Evolutionary conservation across 1,284 basidiomycete genomes (phyloP).

Genomic region (Paramarasmius palmivorus): DNA sequence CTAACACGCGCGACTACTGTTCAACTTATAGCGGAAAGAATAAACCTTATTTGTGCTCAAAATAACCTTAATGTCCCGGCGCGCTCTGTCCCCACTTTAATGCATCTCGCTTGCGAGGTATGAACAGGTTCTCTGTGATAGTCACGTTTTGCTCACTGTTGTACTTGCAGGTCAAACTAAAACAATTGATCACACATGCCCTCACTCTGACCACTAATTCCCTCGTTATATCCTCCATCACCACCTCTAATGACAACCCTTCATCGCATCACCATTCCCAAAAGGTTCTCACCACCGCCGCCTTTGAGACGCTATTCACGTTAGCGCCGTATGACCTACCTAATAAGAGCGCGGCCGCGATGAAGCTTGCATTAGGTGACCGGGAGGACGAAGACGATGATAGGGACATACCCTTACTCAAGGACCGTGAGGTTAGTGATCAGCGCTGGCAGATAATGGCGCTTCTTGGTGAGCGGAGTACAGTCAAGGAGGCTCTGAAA

Average conservation of each 20-base stretch:
- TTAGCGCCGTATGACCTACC: slow-evolving; percentile 76
- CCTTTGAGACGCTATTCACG: slow-evolving; percentile 77
- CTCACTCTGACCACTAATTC: slow-evolving; percentile 75
- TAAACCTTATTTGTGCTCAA: slow-evolving; percentile 79
- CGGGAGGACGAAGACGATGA: slow-evolving; percentile 49
- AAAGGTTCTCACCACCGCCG: slow-evolving; percentile 59
- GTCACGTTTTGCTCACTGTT: slow-evolving; percentile 1
- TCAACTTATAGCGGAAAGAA: slow-evolving; percentile 77
- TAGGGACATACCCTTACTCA: slow-evolving; percentile 52
- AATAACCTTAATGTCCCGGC: slow-evolving; percentile 64
- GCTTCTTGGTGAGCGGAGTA: slow-evolving; percentile 70
- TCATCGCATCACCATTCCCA: slow-evolving; percentile 40
- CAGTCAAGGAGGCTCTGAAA: slow-evolving; percentile 64
- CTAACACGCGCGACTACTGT: slow-evolving; percentile 67
- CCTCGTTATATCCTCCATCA: slow-evolving; percentile 73
- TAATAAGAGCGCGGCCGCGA: slow-evolving; percentile 72
- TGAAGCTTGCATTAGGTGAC: slow-evolving; percentile 63
- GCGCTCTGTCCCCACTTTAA: slow-evolving; percentile 62
- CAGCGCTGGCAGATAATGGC: slow-evolving; percentile 75
- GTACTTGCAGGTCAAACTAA: slow-evolving; percentile 65
- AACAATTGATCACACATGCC: slow-evolving; percentile 78
- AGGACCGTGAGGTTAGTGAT: slow-evolving; percentile 66
- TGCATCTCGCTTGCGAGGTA: slow-evolving; percentile 79
- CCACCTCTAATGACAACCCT: slow-evolving; percentile 47
- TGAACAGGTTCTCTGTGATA: slow-evolving; percentile 12